Evolutionary conservation across 78 protist species (phyloP).

Genomic region (Speleostelium caveatum): DNA sequence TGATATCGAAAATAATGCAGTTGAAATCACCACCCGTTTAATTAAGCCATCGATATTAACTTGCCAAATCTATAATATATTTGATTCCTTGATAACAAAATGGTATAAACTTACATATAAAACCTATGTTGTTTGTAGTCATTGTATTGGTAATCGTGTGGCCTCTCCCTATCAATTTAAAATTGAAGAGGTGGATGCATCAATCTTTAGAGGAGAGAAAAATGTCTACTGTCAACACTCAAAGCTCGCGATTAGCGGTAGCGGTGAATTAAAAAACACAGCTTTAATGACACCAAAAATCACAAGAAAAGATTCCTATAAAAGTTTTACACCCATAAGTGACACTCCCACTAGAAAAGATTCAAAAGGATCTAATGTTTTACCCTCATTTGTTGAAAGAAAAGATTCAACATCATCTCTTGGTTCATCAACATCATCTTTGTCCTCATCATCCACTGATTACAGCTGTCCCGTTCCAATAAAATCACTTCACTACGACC

Average conservation of each 20-base stretch:
- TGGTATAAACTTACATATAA: slow-evolving; percentile 31
- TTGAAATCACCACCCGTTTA: slow-evolving; percentile 21
- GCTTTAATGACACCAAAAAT: neutral
- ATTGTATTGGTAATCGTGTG: slow-evolving; percentile 5
- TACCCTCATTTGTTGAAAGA: neutral
- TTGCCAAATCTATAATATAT: slow-evolving; percentile 33
- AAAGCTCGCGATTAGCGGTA: neutral
- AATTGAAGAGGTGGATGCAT: slow-evolving; percentile 30
- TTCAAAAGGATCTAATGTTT: neutral
- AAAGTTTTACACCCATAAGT: neutral
- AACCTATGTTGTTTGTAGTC: slow-evolving; percentile 22
- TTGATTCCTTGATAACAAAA: slow-evolving; percentile 34
- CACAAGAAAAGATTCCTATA: slow-evolving; percentile 15
- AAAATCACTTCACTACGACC: slow-evolving; percentile 13
- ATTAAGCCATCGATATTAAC: slow-evolving; percentile 1
- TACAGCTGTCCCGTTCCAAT: neutral
- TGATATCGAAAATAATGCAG: slow-evolving; percentile 39
- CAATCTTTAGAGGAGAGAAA: slow-evolving; percentile 26
- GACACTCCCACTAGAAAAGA: neutral
- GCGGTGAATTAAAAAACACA: neutral
- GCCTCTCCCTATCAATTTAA: slow-evolving; percentile 15
- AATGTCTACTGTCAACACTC: slow-evolving; percentile 46
- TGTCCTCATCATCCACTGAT: neutral
- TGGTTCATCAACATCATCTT: neutral
- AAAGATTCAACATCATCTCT: slow-evolving; percentile 19